Conservation (phyloP, 139 green algal species). For the Picochlorum sp. region DNA sequence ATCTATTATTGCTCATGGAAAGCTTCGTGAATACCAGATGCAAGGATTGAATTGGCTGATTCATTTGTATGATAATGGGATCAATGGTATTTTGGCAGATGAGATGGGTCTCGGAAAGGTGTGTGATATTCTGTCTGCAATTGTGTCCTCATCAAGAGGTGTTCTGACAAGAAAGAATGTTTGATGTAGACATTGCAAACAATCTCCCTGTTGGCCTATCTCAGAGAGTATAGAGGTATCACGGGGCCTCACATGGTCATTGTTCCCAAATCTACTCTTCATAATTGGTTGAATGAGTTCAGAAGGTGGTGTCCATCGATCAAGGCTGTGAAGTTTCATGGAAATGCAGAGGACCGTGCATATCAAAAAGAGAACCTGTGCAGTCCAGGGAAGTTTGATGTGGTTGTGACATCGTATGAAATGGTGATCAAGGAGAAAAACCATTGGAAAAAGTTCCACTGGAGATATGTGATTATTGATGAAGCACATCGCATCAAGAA, state of each 20-base stretch:
- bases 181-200: constrained; percentile 82
- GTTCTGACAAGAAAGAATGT: too few relatives aligned
- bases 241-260: constrained; percentile 94
- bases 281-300: constrained; percentile 99
- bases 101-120: constrained; percentile 96
- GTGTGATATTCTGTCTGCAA: too few relatives aligned
- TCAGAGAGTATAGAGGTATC: constrained; percentile 94
- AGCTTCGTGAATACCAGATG: constrained; percentile 97
- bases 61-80: constrained; percentile 96
- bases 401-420: constrained; percentile 95
- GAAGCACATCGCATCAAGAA: constrained; percentile 99
- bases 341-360: constrained; percentile 78
- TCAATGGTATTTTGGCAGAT: constrained; percentile 99
- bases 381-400: constrained; percentile 81
- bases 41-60: constrained; percentile 99
- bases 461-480: constrained; percentile 99
- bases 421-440: constrained; percentile 99
- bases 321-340: constrained; percentile 89
- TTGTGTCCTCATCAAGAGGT: too few relatives aligned
- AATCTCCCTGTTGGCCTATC: constrained; percentile 92
- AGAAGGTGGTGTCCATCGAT: constrained; percentile 85
- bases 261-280: constrained; percentile 95
- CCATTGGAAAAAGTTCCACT: constrained; percentile 89
- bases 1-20: constrained; percentile 75
- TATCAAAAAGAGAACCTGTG: constrained; percentile 58